Conservation (phyloP, 2,329 filamentous ascomycete genomes). For the Penicillium psychrosexuale region DNA sequence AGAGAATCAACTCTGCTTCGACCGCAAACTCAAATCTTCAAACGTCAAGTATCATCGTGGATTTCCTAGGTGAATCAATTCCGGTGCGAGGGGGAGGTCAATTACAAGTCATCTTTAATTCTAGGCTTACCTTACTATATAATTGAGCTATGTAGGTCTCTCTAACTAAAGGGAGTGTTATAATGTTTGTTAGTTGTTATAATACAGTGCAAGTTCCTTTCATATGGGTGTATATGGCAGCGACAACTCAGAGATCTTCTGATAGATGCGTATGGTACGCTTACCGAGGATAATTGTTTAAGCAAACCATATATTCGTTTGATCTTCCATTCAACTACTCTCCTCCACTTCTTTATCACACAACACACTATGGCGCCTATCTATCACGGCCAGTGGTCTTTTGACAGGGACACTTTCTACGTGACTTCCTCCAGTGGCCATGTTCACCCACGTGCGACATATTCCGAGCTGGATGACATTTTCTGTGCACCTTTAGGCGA, state of each 20-base stretch:
- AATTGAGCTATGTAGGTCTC: no score
- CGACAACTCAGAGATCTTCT: neutral
- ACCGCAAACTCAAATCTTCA: no score
- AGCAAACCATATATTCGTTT: neutral
- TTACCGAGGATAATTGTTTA: neutral
- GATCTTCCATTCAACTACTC: neutral
- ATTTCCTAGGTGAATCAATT: no score
- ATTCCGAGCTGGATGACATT: slow-evolving; percentile 46
- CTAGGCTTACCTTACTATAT: no score
- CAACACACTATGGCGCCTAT: slow-evolving; percentile 20
- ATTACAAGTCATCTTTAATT: no score
- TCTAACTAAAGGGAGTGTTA: no score
- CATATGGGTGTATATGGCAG: neutral
- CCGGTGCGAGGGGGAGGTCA: no score
- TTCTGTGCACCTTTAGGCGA: slow-evolving; percentile 27
- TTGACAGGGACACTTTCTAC: slow-evolving; percentile 45
- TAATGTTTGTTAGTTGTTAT: no score
- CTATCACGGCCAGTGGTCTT: slow-evolving; percentile 44
- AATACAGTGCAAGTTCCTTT: no score
- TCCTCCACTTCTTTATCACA: no score
- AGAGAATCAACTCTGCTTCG: no score
- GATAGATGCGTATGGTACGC: neutral
- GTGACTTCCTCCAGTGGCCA: slow-evolving; percentile 41
- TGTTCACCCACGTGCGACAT: slow-evolving; percentile 47
- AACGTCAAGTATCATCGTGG: no score